Base-by-base conservation (phyloP, 176 grass and related monocot species). In the Ampelocalamus luodianensis region DNA sequence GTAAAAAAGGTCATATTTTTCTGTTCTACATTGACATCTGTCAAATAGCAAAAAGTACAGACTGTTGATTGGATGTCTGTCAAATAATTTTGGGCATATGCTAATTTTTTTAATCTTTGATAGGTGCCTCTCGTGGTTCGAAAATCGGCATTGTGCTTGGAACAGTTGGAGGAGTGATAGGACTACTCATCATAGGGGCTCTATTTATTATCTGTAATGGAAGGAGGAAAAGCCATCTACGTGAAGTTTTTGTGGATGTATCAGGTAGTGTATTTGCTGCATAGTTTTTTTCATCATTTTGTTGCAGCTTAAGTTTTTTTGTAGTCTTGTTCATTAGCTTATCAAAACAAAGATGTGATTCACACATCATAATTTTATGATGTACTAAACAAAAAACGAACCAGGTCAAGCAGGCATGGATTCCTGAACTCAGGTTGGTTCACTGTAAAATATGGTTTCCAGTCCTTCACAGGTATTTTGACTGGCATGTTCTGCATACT, bases 191-290 rank as follows among this genome's bases (percentile, higher is more conserved):
- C 48, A 67, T 99, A 74, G 91, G 81, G 55, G 86, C 76, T 82
- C 10, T 92, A 49, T 93, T 94, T 85, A 71, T 96, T 83, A 70
- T 99, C 50, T 99, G 77, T 85, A 94, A 85, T 65, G 76, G 91
- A 76, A 93, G 88, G 76, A 99, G 77, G 48, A 94, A 94, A 84
- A 78, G 71, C 24, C 42, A 85, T 88, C 76, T 85, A 72, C 62
- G 68, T 10, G 93, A 96, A 82, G 58, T 93, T 76, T 99, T 95
- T 96, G 93, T 96, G 32, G 96, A 99, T 91, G 96, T 99, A 83
- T n/a, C 96, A 90, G 96, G 96, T 90, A 78, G 13, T 68, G 37
- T 74, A 72, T 72, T 71, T 59, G 14, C 45, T 77, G 72, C 54
- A 42, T 54, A 39, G 20, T 84, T 77, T 77, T 34, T 48, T 38